Evolutionary conservation across 768 basidiomycete species (phyloP).

Genomic region (Trametopsis cervina): DNA sequence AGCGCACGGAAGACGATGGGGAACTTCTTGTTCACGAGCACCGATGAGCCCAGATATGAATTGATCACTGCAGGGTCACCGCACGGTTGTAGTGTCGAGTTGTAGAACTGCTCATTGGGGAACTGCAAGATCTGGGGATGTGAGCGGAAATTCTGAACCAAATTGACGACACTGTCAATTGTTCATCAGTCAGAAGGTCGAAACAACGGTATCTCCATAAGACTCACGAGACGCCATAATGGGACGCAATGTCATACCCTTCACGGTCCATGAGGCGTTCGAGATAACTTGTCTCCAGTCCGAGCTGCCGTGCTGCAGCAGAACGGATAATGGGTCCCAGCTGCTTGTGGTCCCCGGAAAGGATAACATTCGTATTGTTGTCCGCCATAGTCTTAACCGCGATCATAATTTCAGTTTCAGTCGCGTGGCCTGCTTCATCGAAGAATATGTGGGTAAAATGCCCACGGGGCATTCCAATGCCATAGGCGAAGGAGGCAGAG

Average conservation of each 20-base stretch:
- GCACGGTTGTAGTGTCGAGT: slow-evolving; percentile 40
- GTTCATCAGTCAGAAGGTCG: not conserved
- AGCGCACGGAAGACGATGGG: slow-evolving; percentile 60
- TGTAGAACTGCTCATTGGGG: slow-evolving; percentile 57
- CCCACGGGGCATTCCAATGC: slow-evolving; percentile 50
- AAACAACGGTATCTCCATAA: not conserved
- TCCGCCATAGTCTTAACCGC: slow-evolving; percentile 55
- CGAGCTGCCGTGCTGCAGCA: slow-evolving; percentile 44
- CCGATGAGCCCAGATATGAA: slow-evolving; percentile 19
- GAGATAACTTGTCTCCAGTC: slow-evolving; percentile 52
- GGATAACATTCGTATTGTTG: slow-evolving; percentile 44
- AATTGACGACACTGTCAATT: slow-evolving; percentile 46
- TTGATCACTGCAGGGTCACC: slow-evolving; percentile 29
- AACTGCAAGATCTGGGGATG: slow-evolving; percentile 53
- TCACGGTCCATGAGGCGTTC: slow-evolving; percentile 43
- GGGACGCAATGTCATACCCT: slow-evolving; percentile 14
- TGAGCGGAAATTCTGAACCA: slow-evolving; percentile 60
- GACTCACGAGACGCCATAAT: slow-evolving; percentile 16
- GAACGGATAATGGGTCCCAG: slow-evolving; percentile 65
- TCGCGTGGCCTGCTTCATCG: slow-evolving; percentile 70
- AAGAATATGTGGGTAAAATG: slow-evolving; percentile 65
- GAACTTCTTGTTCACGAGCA: slow-evolving; percentile 38
- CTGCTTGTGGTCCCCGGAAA: slow-evolving; percentile 69
- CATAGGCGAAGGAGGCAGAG: slow-evolving; percentile 48
- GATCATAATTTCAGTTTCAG: slow-evolving; percentile 61